These are phyloP conservation scores for Alisma plantagoaquatica DNA, from an alignment of 106 monocot genomes.

Conservation along the genomic window DNA sequence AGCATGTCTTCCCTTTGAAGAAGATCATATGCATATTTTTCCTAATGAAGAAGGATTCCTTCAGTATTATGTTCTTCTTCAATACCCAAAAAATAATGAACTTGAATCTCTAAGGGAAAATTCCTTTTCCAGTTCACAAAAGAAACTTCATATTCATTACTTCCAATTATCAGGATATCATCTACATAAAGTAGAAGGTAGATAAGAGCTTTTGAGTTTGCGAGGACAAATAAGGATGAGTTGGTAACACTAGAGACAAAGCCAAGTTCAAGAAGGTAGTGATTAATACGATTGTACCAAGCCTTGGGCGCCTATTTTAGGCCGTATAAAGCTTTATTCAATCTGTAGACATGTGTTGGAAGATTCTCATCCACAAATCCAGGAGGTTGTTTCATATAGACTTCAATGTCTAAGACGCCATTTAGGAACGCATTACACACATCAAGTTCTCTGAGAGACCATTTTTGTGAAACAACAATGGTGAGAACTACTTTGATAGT, in stretches of 20 bases:
- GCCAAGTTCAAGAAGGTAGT: no score
- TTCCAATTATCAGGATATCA: no score
- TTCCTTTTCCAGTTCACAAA: background rate
- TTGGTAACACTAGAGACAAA: no score
- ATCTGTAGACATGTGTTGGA: background rate
- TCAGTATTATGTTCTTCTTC: background rate
- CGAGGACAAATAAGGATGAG: no score
- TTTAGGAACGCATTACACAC: constrained; percentile 3
- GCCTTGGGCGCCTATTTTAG: no score
- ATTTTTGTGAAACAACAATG: background rate
- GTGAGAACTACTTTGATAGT: background rate
- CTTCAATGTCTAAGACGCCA: background rate
- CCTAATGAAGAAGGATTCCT: background rate
- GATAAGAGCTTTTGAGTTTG: no score
- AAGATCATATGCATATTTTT: no score
- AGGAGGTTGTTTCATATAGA: constrained; percentile 5
- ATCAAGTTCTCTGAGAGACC: background rate
- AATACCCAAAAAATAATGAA: constrained; percentile 4
- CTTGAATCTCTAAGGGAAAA: background rate
- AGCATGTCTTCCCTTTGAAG: no score
- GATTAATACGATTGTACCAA: no score
- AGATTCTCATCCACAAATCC: background rate
- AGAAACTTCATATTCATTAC: no score
- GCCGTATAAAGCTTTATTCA: no score
- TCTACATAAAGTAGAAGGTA: no score